These are phyloP conservation scores for Myriosclerotinia curreyana DNA, from an alignment of 2,329 filamentous ascomycete genomes.

Conservation along the genomic window DNA sequence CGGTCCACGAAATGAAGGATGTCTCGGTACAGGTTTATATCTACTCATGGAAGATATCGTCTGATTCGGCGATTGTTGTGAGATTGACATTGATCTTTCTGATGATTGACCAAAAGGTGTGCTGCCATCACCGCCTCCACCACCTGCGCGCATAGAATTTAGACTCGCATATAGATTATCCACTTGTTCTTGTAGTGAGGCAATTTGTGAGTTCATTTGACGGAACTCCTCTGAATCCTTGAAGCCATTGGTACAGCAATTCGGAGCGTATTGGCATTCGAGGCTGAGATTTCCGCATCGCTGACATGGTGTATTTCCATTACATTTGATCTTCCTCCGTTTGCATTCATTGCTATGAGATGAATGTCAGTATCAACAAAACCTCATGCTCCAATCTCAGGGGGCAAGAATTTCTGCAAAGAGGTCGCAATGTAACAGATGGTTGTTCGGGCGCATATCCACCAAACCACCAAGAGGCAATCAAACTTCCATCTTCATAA, in stretches of 20 bases:
- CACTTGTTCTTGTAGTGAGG: conserved; percentile 78
- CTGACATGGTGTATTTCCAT: conserved; percentile 65
- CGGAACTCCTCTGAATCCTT: conserved; percentile 92
- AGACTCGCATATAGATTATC: conserved; percentile 71
- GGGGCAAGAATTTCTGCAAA: background rate
- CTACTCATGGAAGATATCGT: conserved; percentile 31
- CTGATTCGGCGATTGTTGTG: conserved; percentile 28
- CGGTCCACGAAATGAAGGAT: conserved; percentile 73
- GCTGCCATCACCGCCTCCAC: conserved; percentile 10
- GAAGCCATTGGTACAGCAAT: conserved; percentile 72
- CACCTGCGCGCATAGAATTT: conserved; percentile 45
- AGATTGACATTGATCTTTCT: conserved; percentile 35
- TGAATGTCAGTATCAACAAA: conserved; percentile 1
- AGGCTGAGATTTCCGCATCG: conserved; percentile 67
- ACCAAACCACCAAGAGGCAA: background rate
- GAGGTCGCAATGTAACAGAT: no score
- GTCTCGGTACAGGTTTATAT: conserved; percentile 31
- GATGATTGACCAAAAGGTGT: conserved; percentile 24
- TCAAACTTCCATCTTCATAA: background rate
- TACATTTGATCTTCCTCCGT: conserved; percentile 72
- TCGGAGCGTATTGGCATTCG: conserved; percentile 62
- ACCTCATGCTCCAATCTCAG: background rate
- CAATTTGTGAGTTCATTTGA: conserved; percentile 72
- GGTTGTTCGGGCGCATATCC: background rate
- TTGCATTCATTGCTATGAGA: conserved; percentile 63